Percentiles rank a stretch among this genome's conserved stretches.
Conservation (phyloP, 1,284 basidiomycete genomes). For the Naganishia sp. region DNA sequence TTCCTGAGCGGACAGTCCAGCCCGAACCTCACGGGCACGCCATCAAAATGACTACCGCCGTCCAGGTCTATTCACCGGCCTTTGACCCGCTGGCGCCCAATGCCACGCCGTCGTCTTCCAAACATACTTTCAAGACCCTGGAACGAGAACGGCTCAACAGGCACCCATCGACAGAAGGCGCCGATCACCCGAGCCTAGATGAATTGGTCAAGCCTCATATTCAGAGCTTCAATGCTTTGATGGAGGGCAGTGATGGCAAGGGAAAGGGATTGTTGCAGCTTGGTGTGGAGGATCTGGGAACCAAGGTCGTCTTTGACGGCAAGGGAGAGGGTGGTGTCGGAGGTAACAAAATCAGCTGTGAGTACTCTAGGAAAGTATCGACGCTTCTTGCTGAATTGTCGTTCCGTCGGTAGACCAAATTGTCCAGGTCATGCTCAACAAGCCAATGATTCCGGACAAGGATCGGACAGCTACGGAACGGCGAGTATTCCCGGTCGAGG, state of each 20-base stretch:
- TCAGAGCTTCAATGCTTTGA: constrained; percentile 94
- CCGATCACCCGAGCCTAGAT: constrained; percentile 79
- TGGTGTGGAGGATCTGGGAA: constrained; percentile 79
- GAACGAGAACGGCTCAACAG: constrained; percentile 78
- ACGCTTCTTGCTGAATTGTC: neutral
- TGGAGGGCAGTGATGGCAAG: constrained; percentile 82
- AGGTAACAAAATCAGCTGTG: constrained; percentile 80
- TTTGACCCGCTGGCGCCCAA: constrained; percentile 34
- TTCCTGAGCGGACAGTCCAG: neutral
- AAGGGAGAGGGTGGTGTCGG: constrained; percentile 64
- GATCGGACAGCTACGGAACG: constrained; percentile 74
- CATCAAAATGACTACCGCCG: constrained; percentile 17
- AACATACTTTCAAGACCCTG: constrained; percentile 74
- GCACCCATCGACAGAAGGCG: constrained; percentile 69
- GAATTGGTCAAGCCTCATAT: constrained; percentile 93
- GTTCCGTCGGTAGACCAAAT: constrained; percentile 65
- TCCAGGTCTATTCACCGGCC: constrained; percentile 1
- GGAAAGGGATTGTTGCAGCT: constrained; percentile 78
- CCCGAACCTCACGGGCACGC: neutral
- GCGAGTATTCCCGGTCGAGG: constrained; percentile 85
- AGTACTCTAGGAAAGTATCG: constrained; percentile 45
- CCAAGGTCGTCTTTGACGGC: constrained; percentile 91
- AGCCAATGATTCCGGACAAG: constrained; percentile 84
- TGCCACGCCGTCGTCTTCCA: constrained; percentile 30
- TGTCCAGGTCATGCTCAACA: constrained; percentile 77